These are phyloP conservation scores for Euphorbia lathyris DNA, from an alignment of 345 rosid genomes.

Conservation along the genomic window DNA sequence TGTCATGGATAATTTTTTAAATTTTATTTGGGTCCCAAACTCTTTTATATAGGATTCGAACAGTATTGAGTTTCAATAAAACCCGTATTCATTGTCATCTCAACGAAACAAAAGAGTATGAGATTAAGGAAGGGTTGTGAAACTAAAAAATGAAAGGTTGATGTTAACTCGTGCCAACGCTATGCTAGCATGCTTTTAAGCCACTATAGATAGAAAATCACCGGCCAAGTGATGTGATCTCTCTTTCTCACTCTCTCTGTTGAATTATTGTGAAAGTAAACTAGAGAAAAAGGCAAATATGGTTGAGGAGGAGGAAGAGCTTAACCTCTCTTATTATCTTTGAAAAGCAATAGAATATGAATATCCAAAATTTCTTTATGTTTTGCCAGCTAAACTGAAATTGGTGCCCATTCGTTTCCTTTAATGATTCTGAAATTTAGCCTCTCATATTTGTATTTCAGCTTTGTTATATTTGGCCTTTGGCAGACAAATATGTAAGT, in stretches of 20 bases:
- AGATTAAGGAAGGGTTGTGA: too few relatives aligned
- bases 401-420: not conserved
- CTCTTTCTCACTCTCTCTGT: constrained; percentile 7
- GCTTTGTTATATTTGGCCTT: too few relatives aligned
- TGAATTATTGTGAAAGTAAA: constrained; percentile 25
- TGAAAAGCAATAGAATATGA: constrained; percentile 14
- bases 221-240: constrained; percentile 29
- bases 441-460: too few relatives aligned
- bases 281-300: not conserved
- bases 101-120: too few relatives aligned
- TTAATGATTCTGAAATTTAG: constrained; percentile 27
- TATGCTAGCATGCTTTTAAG: constrained; percentile 32
- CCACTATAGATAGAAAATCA: constrained; percentile 21
- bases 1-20: too few relatives aligned
- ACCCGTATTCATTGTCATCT: too few relatives aligned
- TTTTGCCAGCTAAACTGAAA: constrained; percentile 28
- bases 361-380: constrained; percentile 21
- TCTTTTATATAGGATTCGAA: too few relatives aligned
- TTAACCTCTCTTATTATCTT: constrained; percentile 7
- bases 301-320: not conserved
- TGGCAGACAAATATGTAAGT: too few relatives aligned
- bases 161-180: constrained; percentile 29
- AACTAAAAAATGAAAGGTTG: constrained; percentile 1
- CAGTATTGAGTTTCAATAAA: too few relatives aligned
- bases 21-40: too few relatives aligned